Conservation (phyloP, 2,329 filamentous ascomycete genomes). For the Chrysoporthe puriensis region DNA sequence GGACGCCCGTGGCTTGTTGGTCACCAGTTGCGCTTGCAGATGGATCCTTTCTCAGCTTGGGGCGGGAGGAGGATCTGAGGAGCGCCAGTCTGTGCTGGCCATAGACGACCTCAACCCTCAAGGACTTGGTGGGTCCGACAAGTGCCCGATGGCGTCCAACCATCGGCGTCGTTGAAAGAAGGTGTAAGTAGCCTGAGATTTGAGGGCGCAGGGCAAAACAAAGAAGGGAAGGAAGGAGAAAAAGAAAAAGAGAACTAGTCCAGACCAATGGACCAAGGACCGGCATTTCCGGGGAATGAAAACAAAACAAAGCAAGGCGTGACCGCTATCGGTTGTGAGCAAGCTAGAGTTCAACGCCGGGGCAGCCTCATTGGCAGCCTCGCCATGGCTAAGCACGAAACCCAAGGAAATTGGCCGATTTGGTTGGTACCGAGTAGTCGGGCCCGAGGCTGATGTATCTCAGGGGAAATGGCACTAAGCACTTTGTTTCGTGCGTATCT, state of each 20-base stretch:
- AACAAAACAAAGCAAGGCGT: conserved; percentile 22
- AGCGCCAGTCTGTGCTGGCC: conserved; percentile 6
- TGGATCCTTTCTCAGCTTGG: conserved; percentile 3
- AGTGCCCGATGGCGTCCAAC: conserved; percentile 1
- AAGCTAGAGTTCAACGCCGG: background rate
- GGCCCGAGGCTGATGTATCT: conserved; percentile 24
- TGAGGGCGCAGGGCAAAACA: background rate
- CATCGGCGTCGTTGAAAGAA: background rate
- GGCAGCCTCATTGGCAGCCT: conserved; percentile 13
- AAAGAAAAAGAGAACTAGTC: conserved; percentile 5
- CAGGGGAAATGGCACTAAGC: conserved; percentile 13
- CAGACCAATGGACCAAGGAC: conserved; percentile 15
- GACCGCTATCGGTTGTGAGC: conserved; percentile 1
- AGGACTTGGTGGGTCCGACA: background rate
- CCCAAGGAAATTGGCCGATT: conserved; percentile 1
- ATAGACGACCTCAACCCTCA: background rate
- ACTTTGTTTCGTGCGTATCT: conserved; percentile 14
- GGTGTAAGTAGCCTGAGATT: background rate
- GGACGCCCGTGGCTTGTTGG: background rate
- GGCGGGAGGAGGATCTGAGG: conserved; percentile 8
- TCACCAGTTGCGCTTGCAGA: background rate
- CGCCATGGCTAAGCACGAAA: background rate
- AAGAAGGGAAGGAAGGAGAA: background rate
- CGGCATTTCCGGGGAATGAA: conserved; percentile 7
- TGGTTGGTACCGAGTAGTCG: conserved; percentile 18